A percentile compares a stretch with the other conserved stretches of the same genome.
phyloP scores from a whole-genome alignment of 108 stramenopile species.

The Aurantiochytrium sp. region DNA sequence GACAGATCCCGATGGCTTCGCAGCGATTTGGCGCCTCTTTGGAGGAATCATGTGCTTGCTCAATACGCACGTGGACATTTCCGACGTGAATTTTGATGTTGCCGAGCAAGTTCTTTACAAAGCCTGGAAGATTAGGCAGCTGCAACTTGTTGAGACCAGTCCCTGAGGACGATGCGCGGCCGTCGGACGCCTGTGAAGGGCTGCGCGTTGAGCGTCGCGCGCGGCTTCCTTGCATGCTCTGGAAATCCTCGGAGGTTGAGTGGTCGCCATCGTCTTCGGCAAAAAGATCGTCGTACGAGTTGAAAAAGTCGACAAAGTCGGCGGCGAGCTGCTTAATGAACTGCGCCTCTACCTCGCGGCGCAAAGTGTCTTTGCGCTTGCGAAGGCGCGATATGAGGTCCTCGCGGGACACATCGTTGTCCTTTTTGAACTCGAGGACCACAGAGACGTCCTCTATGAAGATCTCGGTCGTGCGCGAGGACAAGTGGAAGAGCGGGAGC shows the following conservation, averaged over 20 bases:
- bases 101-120: background rate
- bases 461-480: background rate
- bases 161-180: background rate
- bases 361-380: background rate
- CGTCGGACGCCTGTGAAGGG: background rate
- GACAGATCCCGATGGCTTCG: background rate
- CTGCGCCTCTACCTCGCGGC: background rate
- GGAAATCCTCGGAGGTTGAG: background rate
- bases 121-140: background rate
- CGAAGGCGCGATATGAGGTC: background rate
- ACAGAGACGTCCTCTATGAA: background rate
- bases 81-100: background rate
- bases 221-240: background rate
- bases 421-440: background rate
- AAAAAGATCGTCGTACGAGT: background rate
- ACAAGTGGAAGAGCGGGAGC: background rate
- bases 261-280: background rate
- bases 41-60: background rate
- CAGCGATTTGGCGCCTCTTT: background rate
- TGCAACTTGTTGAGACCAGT: background rate
- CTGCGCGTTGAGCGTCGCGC: background rate
- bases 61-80: background rate
- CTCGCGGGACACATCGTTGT: conserved; percentile 11
- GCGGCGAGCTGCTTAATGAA: background rate
- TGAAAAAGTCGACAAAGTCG: background rate